These are phyloP conservation scores for Alternaria angustiovoidea DNA, from an alignment of 2,329 filamentous ascomycete genomes.

Conservation along the genomic window DNA sequence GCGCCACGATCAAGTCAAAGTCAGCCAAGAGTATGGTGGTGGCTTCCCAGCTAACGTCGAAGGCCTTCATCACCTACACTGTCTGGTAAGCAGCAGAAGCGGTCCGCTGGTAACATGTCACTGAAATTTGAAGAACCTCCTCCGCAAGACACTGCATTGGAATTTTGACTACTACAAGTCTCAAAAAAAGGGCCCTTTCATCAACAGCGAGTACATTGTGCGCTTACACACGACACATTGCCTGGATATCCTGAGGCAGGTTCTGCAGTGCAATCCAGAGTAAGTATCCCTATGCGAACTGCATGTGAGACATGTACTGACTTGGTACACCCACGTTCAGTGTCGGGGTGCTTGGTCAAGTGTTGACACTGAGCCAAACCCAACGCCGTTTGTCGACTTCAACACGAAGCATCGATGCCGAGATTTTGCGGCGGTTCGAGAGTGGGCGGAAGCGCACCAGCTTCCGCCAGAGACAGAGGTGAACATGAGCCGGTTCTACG, in stretches of 20 bases:
- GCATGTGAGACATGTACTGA: too few species aligned
- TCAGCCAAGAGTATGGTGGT: too few species aligned
- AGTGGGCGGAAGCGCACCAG: constrained; percentile 65
- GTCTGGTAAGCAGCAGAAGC: constrained; percentile 54
- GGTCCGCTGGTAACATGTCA: not conserved
- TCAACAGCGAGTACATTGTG: constrained; percentile 64
- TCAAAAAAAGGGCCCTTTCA: constrained; percentile 61
- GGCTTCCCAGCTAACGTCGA: too few species aligned
- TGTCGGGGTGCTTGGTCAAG: constrained; percentile 67
- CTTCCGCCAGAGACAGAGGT: constrained; percentile 52
- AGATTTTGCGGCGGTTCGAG: constrained; percentile 54
- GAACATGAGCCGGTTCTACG: constrained; percentile 54
- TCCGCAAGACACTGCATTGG: constrained; percentile 66
- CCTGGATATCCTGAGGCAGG: constrained; percentile 68
- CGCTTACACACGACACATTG: constrained; percentile 67
- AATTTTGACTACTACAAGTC: constrained; percentile 67
- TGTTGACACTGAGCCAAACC: constrained; percentile 56
- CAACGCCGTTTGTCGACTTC: constrained; percentile 68
- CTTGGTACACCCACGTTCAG: too few species aligned
- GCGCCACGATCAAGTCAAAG: too few species aligned
- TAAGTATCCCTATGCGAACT: too few species aligned
- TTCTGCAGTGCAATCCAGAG: constrained; percentile 70
- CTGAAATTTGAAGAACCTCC: constrained; percentile 59
- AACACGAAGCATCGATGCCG: constrained; percentile 53
- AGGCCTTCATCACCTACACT: constrained; percentile 59